Conservation (phyloP, 805 yeast species). For the Sungouiozyma ichnusensis region DNA sequence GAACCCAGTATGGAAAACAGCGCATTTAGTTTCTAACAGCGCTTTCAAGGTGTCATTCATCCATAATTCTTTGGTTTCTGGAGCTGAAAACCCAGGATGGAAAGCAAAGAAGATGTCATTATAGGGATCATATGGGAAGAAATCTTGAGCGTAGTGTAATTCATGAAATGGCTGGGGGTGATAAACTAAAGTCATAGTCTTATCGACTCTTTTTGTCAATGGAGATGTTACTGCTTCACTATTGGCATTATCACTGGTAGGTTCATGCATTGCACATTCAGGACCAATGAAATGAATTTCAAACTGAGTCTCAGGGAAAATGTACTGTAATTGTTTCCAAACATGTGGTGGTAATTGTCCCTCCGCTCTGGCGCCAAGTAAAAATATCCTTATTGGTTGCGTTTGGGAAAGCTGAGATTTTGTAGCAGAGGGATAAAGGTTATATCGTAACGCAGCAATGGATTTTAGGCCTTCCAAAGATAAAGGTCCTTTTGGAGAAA, state of each 20-base stretch:
- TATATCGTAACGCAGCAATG: constrained; percentile 83
- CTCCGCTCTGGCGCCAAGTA: constrained; percentile 89
- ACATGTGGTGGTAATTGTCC: constrained; percentile 89
- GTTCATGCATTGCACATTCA: constrained; percentile 69
- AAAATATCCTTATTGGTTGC: constrained; percentile 81
- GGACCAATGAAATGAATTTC: constrained; percentile 95
- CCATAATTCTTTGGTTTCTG: constrained; percentile 75
- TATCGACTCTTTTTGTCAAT: constrained; percentile 64
- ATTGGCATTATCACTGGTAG: constrained; percentile 48
- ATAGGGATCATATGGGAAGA: constrained; percentile 97
- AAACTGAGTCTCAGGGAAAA: constrained; percentile 73
- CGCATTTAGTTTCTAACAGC: constrained; percentile 85
- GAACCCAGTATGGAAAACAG: constrained; percentile 83
- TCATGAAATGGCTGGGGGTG: constrained; percentile 91
- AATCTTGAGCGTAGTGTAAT: constrained; percentile 83
- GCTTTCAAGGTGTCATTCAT: constrained; percentile 85
- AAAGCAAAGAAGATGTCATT: constrained; percentile 85
- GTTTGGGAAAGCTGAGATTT: constrained; percentile 43
- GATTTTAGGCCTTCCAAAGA: constrained; percentile 91
- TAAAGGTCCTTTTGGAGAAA: constrained; percentile 77
- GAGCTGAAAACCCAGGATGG: constrained; percentile 91
- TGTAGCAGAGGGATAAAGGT: constrained; percentile 56
- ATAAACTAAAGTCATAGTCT: constrained; percentile 62
- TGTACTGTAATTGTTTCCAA: constrained; percentile 84
- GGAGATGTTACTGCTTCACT: constrained; percentile 40